Base-by-base conservation (phyloP, 2,329 filamentous ascomycete species). In the Cephalotrichum gorgonifer region DNA sequence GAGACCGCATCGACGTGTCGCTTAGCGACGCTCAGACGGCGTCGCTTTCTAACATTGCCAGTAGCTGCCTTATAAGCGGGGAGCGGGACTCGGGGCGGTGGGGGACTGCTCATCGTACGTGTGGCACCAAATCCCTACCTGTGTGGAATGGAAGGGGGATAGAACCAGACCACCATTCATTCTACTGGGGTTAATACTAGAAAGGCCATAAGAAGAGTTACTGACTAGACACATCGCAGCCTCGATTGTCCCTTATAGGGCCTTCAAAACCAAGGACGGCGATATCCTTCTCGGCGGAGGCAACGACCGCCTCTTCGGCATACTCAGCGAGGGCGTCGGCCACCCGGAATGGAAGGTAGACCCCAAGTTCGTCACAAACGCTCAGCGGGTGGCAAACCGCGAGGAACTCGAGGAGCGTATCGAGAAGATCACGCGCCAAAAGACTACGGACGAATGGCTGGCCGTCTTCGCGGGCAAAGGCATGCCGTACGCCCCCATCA, bases 201-300 rank as follows among this genome's bases (percentile, higher is more conserved):
- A n/a, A 4, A 20, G 39, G 17, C 15, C 4, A 20, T 17, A 15
- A 43, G 14, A 44, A 6, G 14, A 22, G n/a, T 20, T 27, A 20
- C 27, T 44, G n/a, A 44, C 43, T n/a, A n/a, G n/a, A 30, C 17
- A 15, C 20, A 31, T 15, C 3, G n/a, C 51, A 90, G 86, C 91
- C n/a, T 95, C 88, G 0, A 97, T 98, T 62, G 93, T 98, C 0
- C 93, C 93, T 0, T 98, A 98, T 64, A 83, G 85, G 58, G 88
- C 88, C 1, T 98, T 87, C 64, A 75, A 79, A 58, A 87, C 84
- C 4, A 78, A 76, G 49, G 82, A 88, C 53, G 81, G 82, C n/a
- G 78, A 81, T 50, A 73, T 88, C 31, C 72, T 88, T 20, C 73
- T 86, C 43, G 84, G 84, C 4, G 83, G 83, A n/a, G 83, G 81